These are phyloP conservation scores for Podaxis rugospora DNA, from an alignment of 768 basidiomycete species.

Conservation along the genomic window DNA sequence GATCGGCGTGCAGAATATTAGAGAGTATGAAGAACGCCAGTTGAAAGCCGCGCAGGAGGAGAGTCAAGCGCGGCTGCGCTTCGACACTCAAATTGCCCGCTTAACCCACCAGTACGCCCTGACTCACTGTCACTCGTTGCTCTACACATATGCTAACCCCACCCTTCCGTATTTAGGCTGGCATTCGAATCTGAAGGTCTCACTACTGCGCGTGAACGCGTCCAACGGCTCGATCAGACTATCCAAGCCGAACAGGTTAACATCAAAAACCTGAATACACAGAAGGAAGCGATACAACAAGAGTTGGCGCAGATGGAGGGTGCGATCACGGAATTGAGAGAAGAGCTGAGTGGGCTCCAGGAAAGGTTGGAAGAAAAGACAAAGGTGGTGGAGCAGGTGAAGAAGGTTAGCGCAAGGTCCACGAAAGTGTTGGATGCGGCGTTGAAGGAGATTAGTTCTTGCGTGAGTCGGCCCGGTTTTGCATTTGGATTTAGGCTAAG, in stretches of 20 bases:
- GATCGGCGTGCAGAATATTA: slow-evolving; percentile 77
- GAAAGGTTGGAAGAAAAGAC: slow-evolving; percentile 69
- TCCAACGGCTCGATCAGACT: slow-evolving; percentile 48
- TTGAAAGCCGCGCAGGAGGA: slow-evolving; percentile 86
- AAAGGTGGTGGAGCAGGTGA: slow-evolving; percentile 70
- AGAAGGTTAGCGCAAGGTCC: slow-evolving; percentile 64
- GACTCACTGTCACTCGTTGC: slow-evolving; percentile 2
- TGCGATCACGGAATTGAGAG: slow-evolving; percentile 50
- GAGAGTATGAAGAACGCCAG: slow-evolving; percentile 92
- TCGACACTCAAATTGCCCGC: slow-evolving; percentile 82
- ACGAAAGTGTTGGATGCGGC: slow-evolving; percentile 79
- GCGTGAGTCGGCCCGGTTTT: slow-evolving; percentile 39
- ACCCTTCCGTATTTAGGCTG: slow-evolving; percentile 37
- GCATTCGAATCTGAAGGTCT: slow-evolving; percentile 83
- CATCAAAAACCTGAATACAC: slow-evolving; percentile 47
- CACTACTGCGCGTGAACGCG: slow-evolving; percentile 56
- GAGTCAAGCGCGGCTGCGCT: slow-evolving; percentile 76
- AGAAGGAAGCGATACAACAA: slow-evolving; percentile 47
- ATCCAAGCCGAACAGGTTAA: slow-evolving; percentile 49
- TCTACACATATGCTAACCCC: neutral
- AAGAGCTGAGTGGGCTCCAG: slow-evolving; percentile 57
- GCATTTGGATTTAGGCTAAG: neutral
- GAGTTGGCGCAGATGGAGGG: slow-evolving; percentile 60
- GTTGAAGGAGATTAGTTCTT: slow-evolving; percentile 82
- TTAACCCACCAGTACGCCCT: slow-evolving; percentile 74